These are phyloP conservation scores for Aspergillus piperis DNA, from an alignment of 2,329 filamentous ascomycete species.

Conservation along the genomic window DNA sequence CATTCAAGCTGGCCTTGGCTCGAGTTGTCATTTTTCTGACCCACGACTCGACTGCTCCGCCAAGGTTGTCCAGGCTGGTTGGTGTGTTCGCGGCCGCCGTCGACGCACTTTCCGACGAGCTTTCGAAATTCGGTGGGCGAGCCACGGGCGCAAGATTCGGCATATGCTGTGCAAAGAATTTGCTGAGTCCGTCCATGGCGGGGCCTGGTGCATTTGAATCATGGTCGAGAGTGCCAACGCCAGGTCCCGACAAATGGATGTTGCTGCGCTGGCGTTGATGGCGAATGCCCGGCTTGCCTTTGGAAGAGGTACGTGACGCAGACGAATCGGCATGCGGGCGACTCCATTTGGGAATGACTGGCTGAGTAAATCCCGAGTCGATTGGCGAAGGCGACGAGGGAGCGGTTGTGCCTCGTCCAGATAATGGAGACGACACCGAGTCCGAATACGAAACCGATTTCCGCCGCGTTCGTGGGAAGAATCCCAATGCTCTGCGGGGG, in stretches of 20 bases:
- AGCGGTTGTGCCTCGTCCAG: conserved; percentile 32
- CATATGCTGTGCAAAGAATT: conserved; percentile 79
- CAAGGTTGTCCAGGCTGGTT: conserved; percentile 73
- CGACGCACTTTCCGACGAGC: conserved; percentile 39
- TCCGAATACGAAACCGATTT: conserved; percentile 69
- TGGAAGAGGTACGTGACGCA: conserved; percentile 27
- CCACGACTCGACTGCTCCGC: conserved; percentile 87
- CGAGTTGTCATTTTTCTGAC: conserved; percentile 72
- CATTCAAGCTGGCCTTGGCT: conserved; percentile 43
- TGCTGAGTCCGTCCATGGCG: conserved; percentile 79
- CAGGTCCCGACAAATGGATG: conserved; percentile 74
- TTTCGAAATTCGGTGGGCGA: conserved; percentile 56
- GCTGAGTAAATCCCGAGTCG: conserved; percentile 28
- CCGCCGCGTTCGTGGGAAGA: conserved; percentile 87
- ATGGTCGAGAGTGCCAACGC: conserved; percentile 79
- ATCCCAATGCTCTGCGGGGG: conserved; percentile 76
- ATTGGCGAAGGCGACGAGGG: conserved; percentile 31
- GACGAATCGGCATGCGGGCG: conserved; percentile 33
- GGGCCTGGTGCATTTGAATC: conserved; percentile 60
- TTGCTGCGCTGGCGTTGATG: conserved; percentile 44
- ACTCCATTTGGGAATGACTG: conserved; percentile 29
- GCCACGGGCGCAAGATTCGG: conserved; percentile 71
- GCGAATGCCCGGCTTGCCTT: conserved; percentile 38
- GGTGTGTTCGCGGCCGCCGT: conserved; percentile 36
- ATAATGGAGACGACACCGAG: conserved; percentile 51